These are phyloP conservation scores for Colletotrichum tamarilloi DNA, from an alignment of 2,329 filamentous ascomycete genomes.

Conservation along the genomic window DNA sequence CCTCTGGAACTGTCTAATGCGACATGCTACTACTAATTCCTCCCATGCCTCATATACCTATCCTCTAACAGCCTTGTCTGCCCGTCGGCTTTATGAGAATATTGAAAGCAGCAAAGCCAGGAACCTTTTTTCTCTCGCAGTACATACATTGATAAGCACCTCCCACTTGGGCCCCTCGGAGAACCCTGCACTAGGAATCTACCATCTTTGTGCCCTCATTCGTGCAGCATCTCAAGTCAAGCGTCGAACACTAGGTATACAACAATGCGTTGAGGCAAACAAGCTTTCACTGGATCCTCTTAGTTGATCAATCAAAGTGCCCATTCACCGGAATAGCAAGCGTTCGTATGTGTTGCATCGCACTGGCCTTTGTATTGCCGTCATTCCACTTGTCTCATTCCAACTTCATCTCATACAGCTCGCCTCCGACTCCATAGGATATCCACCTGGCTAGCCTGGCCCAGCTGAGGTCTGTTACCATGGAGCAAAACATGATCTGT, in stretches of 20 bases:
- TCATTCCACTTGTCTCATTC: not conserved
- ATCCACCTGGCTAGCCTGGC: not conserved
- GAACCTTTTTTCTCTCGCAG: not conserved
- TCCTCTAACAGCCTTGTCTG: not conserved
- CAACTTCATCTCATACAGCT: not conserved
- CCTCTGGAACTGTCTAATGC: not conserved
- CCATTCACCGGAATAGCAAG: not conserved
- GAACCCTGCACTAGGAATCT: not conserved
- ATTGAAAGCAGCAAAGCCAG: not conserved
- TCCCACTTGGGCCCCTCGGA: not conserved
- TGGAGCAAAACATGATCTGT: constrained; percentile 37
- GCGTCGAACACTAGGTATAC: not conserved
- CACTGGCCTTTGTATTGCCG: not conserved
- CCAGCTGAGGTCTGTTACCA: not conserved
- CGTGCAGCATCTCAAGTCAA: not conserved
- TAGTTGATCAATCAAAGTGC: not conserved
- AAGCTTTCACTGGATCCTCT: not conserved
- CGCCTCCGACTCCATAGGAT: not conserved
- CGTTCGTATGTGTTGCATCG: not conserved
- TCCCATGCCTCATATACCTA: not conserved
- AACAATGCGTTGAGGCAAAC: not conserved
- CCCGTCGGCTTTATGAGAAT: not conserved
- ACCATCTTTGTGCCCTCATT: not conserved
- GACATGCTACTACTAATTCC: not conserved
- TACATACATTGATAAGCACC: not conserved